Evolutionary conservation across 1,284 basidiomycete species (phyloP).

Genomic region (Cystobasidiaceae sp.): DNA sequence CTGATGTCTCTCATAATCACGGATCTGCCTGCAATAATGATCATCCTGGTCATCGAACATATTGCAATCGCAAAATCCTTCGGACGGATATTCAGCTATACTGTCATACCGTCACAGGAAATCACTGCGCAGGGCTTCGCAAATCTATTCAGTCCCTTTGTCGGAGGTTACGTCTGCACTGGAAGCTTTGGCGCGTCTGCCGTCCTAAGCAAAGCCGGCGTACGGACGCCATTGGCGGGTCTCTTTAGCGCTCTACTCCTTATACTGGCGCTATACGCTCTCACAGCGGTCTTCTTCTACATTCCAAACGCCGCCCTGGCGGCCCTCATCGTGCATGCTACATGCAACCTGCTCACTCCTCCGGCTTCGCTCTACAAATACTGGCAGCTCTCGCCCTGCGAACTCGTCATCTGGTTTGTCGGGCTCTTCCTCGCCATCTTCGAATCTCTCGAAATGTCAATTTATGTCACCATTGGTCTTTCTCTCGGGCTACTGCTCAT

Average conservation of each 20-base stretch:
- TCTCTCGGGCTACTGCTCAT: not conserved
- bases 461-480: not conserved
- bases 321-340: not conserved
- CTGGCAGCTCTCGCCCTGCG: not conserved
- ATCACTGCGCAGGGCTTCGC: not conserved
- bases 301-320: not conserved
- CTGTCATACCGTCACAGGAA: not conserved
- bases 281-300: slow-evolving; percentile 58
- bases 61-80: not conserved
- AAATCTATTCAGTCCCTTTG: not conserved
- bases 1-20: not conserved
- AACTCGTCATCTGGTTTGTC: not conserved
- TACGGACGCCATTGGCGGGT: not conserved
- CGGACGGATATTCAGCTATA: not conserved
- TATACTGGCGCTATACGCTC: not conserved
- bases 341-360: not conserved
- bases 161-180: not conserved
- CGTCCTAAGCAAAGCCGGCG: not conserved
- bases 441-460: not conserved
- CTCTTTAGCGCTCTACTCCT: not conserved
- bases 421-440: not conserved
- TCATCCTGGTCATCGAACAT: not conserved
- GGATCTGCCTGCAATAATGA: not conserved
- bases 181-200: not conserved
- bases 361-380: not conserved